A percentile compares a stretch with the other conserved stretches of the same genome.
Conservation (phyloP, 306 rosid species). For the Trifolium repens region DNA sequence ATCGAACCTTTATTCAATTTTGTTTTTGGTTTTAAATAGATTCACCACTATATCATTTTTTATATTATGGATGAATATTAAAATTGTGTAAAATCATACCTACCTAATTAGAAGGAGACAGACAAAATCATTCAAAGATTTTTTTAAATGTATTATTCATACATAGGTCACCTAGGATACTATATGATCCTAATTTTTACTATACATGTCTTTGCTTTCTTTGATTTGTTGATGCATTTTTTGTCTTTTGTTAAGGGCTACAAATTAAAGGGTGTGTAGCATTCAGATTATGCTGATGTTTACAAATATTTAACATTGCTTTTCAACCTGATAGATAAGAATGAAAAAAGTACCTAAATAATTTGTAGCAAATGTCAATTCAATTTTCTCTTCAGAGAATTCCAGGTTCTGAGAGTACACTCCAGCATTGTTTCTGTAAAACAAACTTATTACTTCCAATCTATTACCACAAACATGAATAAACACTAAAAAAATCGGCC, state of each 20-base stretch:
- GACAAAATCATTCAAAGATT: background rate
- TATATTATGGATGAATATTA: background rate
- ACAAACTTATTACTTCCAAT: slow-evolving; percentile 1
- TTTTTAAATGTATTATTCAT: background rate
- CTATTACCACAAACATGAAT: background rate
- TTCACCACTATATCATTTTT: too few relatives aligned
- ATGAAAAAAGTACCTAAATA: slow-evolving; percentile 68
- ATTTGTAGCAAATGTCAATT: slow-evolving; percentile 97
- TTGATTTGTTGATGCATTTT: background rate
- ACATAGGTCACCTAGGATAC: background rate
- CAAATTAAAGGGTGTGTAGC: background rate
- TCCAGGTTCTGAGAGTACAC: slow-evolving; percentile 75
- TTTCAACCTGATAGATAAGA: slow-evolving; percentile 12
- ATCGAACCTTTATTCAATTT: too few relatives aligned
- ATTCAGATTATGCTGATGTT: slow-evolving; percentile 4
- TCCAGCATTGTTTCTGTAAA: slow-evolving; percentile 93
- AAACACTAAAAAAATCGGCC: background rate
- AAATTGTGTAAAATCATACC: background rate
- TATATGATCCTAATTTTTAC: background rate
- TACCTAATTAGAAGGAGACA: background rate
- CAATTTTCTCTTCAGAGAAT: slow-evolving; percentile 89
- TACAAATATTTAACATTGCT: slow-evolving; percentile 3
- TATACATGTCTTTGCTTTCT: background rate
- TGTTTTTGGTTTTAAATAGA: too few relatives aligned
- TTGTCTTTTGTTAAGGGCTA: background rate